These are phyloP conservation scores for Cutaneotrichosporon cyanovorans DNA, from an alignment of 1,284 basidiomycete genomes.

Conservation along the genomic window DNA sequence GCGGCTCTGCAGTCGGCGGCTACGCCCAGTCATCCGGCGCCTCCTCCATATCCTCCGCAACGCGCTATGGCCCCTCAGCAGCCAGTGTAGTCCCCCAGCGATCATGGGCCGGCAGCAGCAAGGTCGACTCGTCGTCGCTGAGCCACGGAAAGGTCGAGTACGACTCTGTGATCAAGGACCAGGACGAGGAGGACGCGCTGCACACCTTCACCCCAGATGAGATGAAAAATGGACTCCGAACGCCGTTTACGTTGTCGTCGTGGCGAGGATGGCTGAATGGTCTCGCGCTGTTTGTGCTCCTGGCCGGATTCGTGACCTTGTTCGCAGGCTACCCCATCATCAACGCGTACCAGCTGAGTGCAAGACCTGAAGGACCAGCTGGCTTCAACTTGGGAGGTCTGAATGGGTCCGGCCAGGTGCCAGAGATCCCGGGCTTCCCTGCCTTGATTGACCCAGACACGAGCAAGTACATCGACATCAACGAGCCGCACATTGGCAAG, in stretches of 20 bases:
- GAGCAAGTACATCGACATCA: constrained; percentile 46
- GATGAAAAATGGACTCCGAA: constrained; percentile 19
- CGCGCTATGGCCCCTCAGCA: constrained; percentile 5
- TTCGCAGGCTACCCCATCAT: constrained; percentile 76
- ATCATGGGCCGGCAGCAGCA: no score
- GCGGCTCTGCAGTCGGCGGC: not conserved
- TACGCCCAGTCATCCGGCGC: constrained; percentile 1
- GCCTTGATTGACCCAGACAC: constrained; percentile 62
- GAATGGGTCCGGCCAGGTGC: constrained; percentile 62
- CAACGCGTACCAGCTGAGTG: constrained; percentile 49
- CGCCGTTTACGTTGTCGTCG: constrained; percentile 46
- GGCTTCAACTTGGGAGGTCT: constrained; percentile 67
- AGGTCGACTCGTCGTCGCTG: no score
- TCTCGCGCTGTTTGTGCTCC: constrained; percentile 48
- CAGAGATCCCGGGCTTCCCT: constrained; percentile 52
- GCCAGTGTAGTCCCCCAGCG: not conserved
- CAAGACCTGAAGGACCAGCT: constrained; percentile 16
- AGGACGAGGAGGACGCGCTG: constrained; percentile 48
- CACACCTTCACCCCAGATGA: constrained; percentile 51
- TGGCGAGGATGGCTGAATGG: constrained; percentile 51
- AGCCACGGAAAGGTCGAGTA: not conserved
- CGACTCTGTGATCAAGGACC: constrained; percentile 36
- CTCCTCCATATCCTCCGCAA: constrained; percentile 1
- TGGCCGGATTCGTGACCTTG: constrained; percentile 51
- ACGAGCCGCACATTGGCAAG: constrained; percentile 56